Base-by-base conservation (phyloP, 2,329 filamentous ascomycete species). In the Diaporthe velutina region DNA sequence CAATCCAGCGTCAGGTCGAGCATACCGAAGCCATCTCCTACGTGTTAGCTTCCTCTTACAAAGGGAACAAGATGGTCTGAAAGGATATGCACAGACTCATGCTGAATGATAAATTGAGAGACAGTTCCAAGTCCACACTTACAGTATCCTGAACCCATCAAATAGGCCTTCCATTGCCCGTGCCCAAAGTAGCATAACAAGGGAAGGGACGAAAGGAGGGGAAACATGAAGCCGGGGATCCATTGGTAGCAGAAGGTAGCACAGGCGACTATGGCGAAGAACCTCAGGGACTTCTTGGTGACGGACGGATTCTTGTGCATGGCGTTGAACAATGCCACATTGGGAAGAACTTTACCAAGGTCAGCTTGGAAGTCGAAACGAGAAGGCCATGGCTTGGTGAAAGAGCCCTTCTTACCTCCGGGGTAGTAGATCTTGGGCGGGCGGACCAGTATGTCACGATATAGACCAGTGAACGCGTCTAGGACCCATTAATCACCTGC, bases 401-500 rank as follows among this genome's bases (percentile, higher is more conserved):
- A n/a, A 50, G 3, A 22, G 13, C 0, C 13, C 10, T 33, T 9
- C 58, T 40, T 60, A 68, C 71, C 71, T 13, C 80, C 80, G 0
- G 80, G 80, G 42, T 81, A 82, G 74, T 79, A 81, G 33, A 81
- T 79, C 77, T 80, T 80, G 45, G 80, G 80, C 28, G 80, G 81
- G 5, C 80, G 78, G 8, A 82, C 80, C 2, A 82, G 71, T 30
- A 82, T 79, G 55, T 81, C 79, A 33, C 80, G 77, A 64, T 79
- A 80, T 19, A 81, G 73, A 4, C 80, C 80, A 5, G 78, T 80
- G 60, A 80, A 78, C 25, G 80, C 79, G 67, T 82, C n/a, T n/a
- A n/a, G n/a, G n/a, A n/a, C n/a, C n/a, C n/a, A n/a, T n/a, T n/a
- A n/a, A n/a, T n/a, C n/a, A n/a, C n/a, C n/a, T n/a, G n/a, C n/a